phyloP scores from a whole-genome alignment of 1,284 basidiomycete genomes.

The Ceraceosorus guamensis region DNA sequence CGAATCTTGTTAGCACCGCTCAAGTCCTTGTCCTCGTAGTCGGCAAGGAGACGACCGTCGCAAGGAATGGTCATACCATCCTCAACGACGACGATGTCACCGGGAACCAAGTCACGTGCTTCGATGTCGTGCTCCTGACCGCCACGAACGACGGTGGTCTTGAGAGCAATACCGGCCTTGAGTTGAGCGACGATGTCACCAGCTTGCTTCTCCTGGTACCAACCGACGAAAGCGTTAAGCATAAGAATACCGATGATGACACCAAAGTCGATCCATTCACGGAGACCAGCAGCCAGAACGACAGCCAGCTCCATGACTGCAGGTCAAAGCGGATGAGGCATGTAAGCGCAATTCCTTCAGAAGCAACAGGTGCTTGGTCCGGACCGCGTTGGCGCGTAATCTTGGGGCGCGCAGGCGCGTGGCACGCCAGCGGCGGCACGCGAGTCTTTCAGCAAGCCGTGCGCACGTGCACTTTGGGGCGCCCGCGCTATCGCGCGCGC shows the following conservation, averaged over 20 bases:
- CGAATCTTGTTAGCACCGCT: conserved; percentile 43
- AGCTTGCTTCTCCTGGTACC: conserved; percentile 57
- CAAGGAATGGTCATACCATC: conserved; percentile 56
- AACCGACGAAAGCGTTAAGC: conserved; percentile 56
- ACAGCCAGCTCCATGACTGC: conserved; percentile 50
- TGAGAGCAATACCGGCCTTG: conserved; percentile 57
- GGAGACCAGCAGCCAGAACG: conserved; percentile 49
- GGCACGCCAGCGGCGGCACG: too few relatives aligned
- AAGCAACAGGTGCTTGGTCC: too few relatives aligned
- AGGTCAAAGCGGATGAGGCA: neutral
- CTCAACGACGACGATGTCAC: conserved; percentile 53
- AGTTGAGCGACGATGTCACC: conserved; percentile 56
- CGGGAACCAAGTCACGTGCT: conserved; percentile 56
- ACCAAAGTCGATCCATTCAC: conserved; percentile 55
- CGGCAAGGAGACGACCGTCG: conserved; percentile 54
- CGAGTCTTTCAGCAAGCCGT: too few relatives aligned
- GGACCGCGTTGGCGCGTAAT: too few relatives aligned
- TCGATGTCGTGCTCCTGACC: conserved; percentile 54
- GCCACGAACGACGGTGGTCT: conserved; percentile 52
- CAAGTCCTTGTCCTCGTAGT: conserved; percentile 51
- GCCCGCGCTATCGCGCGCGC: too few relatives aligned
- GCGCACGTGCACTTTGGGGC: too few relatives aligned
- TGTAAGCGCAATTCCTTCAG: neutral
- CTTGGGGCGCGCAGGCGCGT: too few relatives aligned
- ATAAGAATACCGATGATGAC: conserved; percentile 52